Evolutionary conservation across 495 filamentous ascomycete species (phyloP).

Genomic region (Aspergillus homomorphus): DNA sequence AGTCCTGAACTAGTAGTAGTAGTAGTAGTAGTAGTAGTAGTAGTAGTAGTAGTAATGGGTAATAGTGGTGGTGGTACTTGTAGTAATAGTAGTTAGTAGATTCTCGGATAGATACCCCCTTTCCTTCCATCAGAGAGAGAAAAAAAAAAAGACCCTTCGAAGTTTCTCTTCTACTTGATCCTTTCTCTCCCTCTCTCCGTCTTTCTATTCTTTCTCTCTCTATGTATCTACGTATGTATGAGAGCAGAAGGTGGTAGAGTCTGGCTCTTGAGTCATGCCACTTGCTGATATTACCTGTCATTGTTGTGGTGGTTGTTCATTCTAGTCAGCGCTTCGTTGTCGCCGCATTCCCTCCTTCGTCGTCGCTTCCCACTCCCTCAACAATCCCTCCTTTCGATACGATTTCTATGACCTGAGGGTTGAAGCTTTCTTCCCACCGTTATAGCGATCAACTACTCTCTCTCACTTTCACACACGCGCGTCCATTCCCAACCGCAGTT

Average conservation of each 20-base stretch:
- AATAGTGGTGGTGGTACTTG: not conserved
- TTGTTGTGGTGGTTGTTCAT: not conserved
- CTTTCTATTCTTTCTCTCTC: not conserved
- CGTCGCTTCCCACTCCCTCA: slow-evolving; percentile 1
- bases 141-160: slow-evolving; percentile 1
- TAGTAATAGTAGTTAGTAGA: not conserved
- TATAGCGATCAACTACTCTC: not conserved
- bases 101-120: not conserved
- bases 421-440: not conserved
- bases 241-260: not conserved
- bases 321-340: not conserved
- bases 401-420: slow-evolving; percentile 11
- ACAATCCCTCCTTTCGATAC: slow-evolving; percentile 7
- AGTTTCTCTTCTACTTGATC: not conserved
- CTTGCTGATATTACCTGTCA: not conserved
- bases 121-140: not conserved
- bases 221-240: not conserved
- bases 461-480: not conserved
- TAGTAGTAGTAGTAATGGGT: not conserved
- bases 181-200: not conserved
- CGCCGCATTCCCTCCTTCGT: slow-evolving; percentile 1
- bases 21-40: not conserved
- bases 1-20: not conserved
- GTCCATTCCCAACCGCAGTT: not conserved
- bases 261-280: not conserved